A percentile compares a stretch with the other conserved stretches of the same genome.
Conservation (phyloP, 305 asterid genomes). For the Fraxinus greggii region DNA sequence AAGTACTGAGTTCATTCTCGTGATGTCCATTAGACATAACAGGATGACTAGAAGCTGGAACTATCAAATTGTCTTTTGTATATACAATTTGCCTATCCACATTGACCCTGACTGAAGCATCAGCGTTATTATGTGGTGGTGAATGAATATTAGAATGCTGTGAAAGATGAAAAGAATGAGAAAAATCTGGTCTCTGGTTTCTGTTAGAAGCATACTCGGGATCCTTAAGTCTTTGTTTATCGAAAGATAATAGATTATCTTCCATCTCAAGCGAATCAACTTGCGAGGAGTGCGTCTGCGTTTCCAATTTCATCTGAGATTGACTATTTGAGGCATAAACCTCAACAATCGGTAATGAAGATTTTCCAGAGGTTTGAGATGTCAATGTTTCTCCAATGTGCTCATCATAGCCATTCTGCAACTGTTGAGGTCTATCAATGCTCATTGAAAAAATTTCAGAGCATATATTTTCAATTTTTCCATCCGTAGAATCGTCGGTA, state of each 20-base stretch:
- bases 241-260: constrained; percentile 53
- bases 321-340: constrained; percentile 18
- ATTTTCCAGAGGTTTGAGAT: constrained; percentile 33
- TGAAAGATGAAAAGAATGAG: constrained; percentile 34
- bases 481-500: constrained; percentile 30
- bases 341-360: constrained; percentile 32
- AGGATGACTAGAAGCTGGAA: constrained; percentile 48
- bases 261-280: constrained; percentile 38
- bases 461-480: constrained; percentile 35
- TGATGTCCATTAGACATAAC: constrained; percentile 35
- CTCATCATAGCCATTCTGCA: constrained; percentile 35
- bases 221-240: constrained; percentile 61
- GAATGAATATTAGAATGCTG: constrained; percentile 34
- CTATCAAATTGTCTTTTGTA: constrained; percentile 41
- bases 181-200: constrained; percentile 36
- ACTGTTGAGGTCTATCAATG: constrained; percentile 40
- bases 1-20: constrained; percentile 32
- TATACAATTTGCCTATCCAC: constrained; percentile 46
- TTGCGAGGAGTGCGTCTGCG: constrained; percentile 28
- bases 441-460: constrained; percentile 46
- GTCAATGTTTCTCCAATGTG: constrained; percentile 35
- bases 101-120: constrained; percentile 29
- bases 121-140: constrained; percentile 29
- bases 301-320: constrained; percentile 38
- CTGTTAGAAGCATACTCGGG: constrained; percentile 50